Conservation (phyloP, 2,329 filamentous ascomycete species). For the Ustulina deusta region DNA sequence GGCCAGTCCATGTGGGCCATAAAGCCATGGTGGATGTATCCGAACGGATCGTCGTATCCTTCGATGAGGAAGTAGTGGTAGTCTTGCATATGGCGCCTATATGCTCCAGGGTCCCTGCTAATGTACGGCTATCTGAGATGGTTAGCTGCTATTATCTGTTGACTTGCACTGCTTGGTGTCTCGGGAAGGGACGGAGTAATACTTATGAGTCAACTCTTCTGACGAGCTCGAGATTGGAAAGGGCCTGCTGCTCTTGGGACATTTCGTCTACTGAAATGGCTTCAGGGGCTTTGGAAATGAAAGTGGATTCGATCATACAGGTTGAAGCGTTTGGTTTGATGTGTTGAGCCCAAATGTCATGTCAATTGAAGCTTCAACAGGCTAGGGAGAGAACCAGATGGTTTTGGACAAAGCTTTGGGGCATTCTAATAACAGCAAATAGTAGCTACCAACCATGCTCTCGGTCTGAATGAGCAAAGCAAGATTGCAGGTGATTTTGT, state of each 20-base stretch:
- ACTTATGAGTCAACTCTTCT: not conserved
- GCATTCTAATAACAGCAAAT: not conserved
- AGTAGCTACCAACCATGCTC: not conserved
- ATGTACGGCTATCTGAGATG: not conserved
- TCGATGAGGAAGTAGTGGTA: slow-evolving; percentile 22
- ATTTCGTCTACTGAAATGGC: not conserved
- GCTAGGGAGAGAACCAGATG: not conserved
- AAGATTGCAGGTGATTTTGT: too few relatives aligned
- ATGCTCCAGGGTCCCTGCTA: slow-evolving; percentile 3
- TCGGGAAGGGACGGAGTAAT: not conserved
- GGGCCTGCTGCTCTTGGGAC: not conserved
- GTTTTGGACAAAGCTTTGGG: not conserved
- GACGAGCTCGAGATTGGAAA: not conserved
- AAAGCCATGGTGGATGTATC: slow-evolving; percentile 16
- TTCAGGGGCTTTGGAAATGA: not conserved
- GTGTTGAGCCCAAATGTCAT: not conserved
- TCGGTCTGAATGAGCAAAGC: too few relatives aligned
- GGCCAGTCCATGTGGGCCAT: not conserved
- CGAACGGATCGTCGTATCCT: slow-evolving; percentile 7
- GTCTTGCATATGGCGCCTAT: slow-evolving; percentile 4
- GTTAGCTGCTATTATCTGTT: slow-evolving; percentile 4
- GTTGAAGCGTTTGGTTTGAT: not conserved
- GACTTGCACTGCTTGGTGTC: not conserved
- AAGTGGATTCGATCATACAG: not conserved
- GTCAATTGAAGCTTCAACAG: not conserved